Conservation (phyloP, 495 filamentous ascomycete genomes). For the Chaetomium cochliodes region DNA sequence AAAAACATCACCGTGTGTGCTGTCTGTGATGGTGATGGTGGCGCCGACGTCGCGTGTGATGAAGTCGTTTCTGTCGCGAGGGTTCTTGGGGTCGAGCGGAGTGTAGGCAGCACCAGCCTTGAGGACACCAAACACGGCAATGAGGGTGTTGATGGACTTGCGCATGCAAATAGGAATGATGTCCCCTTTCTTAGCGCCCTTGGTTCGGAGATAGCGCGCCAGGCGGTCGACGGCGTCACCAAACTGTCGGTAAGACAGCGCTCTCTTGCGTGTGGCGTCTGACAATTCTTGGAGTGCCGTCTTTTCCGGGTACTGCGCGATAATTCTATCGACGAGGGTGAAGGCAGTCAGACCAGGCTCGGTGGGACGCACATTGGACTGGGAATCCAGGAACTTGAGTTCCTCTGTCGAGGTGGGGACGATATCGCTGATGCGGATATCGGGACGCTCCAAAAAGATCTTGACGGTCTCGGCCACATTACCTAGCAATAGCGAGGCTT, state of each 20-base stretch:
- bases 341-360: not conserved
- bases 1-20: not conserved
- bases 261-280: not conserved
- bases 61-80: not conserved
- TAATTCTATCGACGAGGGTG: not conserved
- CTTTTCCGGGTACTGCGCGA: not conserved
- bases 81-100: slow-evolving; percentile 2
- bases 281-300: not conserved
- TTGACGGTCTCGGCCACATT: slow-evolving; percentile 1
- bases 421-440: not conserved
- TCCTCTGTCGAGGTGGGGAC: not conserved
- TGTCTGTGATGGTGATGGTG: not conserved
- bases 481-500: not conserved
- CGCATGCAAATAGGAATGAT: not conserved
- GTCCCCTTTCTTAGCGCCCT: not conserved
- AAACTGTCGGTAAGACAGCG: not conserved
- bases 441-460: not conserved
- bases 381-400: not conserved
- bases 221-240: not conserved
- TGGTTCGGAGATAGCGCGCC: not conserved
- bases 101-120: not conserved
- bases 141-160: not conserved
- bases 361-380: not conserved
- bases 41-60: not conserved
- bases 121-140: not conserved